Base-by-base conservation (phyloP, 129 eudicot species). In the Cynara cardunculus region DNA sequence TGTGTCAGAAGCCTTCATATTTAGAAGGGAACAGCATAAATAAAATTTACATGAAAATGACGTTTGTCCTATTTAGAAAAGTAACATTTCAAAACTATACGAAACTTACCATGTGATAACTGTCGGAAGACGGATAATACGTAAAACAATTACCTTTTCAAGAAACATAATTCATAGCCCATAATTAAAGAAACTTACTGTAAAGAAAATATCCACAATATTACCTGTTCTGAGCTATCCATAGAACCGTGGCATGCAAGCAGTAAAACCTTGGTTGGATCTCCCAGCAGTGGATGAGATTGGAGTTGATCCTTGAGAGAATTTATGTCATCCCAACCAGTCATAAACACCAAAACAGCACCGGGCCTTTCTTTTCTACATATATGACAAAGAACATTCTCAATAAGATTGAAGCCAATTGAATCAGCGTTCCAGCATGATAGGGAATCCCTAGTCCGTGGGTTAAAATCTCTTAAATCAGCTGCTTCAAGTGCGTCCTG, bases 271-370 rank as follows among this genome's bases (percentile, higher is more conserved):
- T 78, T 88, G 82, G 87, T 87, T 69, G 95, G 97, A 85, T 96
- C 98, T 77, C 99, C 98, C 83, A 96, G 76, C 32, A 93, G 78
- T 19, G 96, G 96, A 87, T 96, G 93, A 81, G 92, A 84, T 78
- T 89, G 91, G 78, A 93, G 97, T 85, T 92, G 99, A 75, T 93
- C 94, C 87, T 96, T 96, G 84, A 96, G 87, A 73, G 97, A 83
- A 80, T 96, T 96, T 19, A 96, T 96, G 84, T 93, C 99, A 80
- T 96, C 99, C 99, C 99, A 96, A 66, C 99, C 99, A 77, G 98
- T 96, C 99, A 96, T 96, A 86, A 96, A 96, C 31, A 93, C 97
- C 82, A 96, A 86, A 77, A 96, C 85, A 73, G 98, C 98, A 76
- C 99, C 99, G 70, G 97, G 91, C 85, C 97, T 91, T 88, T 91